Evolutionary conservation across 2,329 filamentous ascomycete species (phyloP), one percentile per base, ranked within the genome.

Genomic region (Fusarium sarcochroum): DNA sequence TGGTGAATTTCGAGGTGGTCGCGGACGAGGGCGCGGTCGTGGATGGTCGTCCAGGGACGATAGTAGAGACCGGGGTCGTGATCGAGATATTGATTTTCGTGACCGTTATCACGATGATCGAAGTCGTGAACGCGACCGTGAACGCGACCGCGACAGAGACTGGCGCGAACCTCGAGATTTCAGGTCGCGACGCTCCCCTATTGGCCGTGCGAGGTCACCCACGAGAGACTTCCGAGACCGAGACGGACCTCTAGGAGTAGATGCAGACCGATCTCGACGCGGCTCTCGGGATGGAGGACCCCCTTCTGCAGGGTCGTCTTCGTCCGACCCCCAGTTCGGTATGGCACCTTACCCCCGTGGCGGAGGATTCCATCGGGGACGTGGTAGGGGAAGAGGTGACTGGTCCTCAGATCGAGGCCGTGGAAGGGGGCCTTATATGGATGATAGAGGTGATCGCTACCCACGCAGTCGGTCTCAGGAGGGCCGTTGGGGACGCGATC

Each of bases 221-320:
- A 84, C 90, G 14, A 84, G 90, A 68, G 90, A 92, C 74, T 89
- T 88, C 62, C 86, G 91, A 73, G 89, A 91, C 51, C 80, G 82
- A 72, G 87, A 89, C 71, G 78, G 81, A 3, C 89, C 89, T 1
- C 82, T 89, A 32, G 89, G 88, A 46, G 81, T 91, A 8, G 91
- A 94, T 68, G 84, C 89, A 9, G 89, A 90, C 59, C 86, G 91
- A 59, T 87, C 89, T 18, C 84, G 91, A 54, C 85, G 91, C 46
- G 89, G 86, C 17, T 93, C 91, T 10, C 85, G 92, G 73, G 92
- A 94, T 72, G 91, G 78, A 11, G 81, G 91, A 0, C 91, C 91
- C 13, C 86, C 89, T 21, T 92, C 91, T 2, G 90, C 90, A 18
- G 90, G 90, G 6, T 93, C 91, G 5, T 89, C 88, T 11, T 89